Base-by-base conservation (phyloP, 371 early-diverging fungal species). In the Mycotypha africana region DNA sequence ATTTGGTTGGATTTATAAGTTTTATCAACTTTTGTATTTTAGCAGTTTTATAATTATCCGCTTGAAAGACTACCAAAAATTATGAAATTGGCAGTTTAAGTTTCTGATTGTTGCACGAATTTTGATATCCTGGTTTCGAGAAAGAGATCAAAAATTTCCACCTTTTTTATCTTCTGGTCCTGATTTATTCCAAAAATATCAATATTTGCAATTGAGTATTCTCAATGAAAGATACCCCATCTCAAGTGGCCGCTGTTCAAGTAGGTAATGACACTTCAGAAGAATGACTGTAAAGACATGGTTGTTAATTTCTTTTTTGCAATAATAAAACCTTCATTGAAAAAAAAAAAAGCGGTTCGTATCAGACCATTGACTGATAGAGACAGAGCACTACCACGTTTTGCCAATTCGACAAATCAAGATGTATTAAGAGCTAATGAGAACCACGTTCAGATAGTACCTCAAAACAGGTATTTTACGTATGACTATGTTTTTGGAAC, bases 401-500 rank as follows among this genome's bases (percentile, higher is more conserved):
- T 62, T 38, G 59, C 63, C 9, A 62, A 62, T 39, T 46, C 58
- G 33, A 41, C 63, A 6, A 49, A 62, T 45, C 51, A 58, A 38
- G 63, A 62, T 31, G 59, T 58, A 7, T 26, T 62, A 1, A 62
- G 52, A 20, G 37, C 52, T 8, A 49, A 51, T 28, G 49, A 58
- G n/a, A 55, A 47, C 6, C 54, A 58, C 12, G 56, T 62, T 5
- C 51, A 62, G 42, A 53, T 62, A 19, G 59, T 58, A 5, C 51
- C 63, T 30, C 63, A 62, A 33, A 54, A 58, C 28, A 62, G 58
- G 21, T 16, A 49, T n/a, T 62, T 62, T 28, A 51, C 59, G 22
- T 62, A 58, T 42, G 63, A 62, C 38, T 53, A 62, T 58, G 63
- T 62, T 21, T 62, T 62, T 55, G 63, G 63, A 14, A 59, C 56